Evolutionary conservation across 169 alveolate species (phyloP), one percentile per base, ranked within the genome.

Genomic region (Babesia caballi): DNA sequence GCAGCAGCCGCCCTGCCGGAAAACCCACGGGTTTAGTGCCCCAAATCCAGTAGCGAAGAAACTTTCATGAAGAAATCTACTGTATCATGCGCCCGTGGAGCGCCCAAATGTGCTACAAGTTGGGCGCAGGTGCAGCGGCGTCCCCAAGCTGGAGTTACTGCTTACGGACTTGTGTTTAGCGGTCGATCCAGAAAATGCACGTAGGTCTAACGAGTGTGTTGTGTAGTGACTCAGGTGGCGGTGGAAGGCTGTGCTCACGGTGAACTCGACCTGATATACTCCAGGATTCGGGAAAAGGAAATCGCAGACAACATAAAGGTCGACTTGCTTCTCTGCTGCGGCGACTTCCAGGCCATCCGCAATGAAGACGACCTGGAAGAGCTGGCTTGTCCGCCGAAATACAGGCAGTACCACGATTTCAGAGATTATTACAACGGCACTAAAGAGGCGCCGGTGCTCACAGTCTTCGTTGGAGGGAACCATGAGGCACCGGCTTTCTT

Each of bases 171-270:
- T n/a, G n/a, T n/a, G n/a, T n/a, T n/a, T n/a, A n/a, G n/a, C n/a
- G n/a, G n/a, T n/a, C n/a, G n/a, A n/a, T n/a, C n/a, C n/a, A n/a
- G n/a, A 63, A 35, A 63, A 63, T 63, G 73, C 44, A 63, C 28
- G 73, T 63, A 63, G n/a, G 73, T 47, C 12, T 0, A 8, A 30
- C 25, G 9, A 6, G 4, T 30, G 5, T 17, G 25, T 11, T 19
- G 12, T 63, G 11, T 27, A 14, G 44, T 17, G 17, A 21, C 35
- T 49, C 60, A 81, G 88, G 90, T 97, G 52, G 98, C 98, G 2
- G 90, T 93, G 58, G 95, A 91, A 38, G 99, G 99, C 21, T 97
- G 99, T 82, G 90, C 95, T 77, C 99, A 97, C 87, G 99, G 99
- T 30, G 96, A 94, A 57, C 87, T 93, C 36, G 94, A 94, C 54